These are phyloP conservation scores for Parathielavia hyrcaniae DNA, from an alignment of 495 filamentous ascomycete genomes.

Conservation along the genomic window DNA sequence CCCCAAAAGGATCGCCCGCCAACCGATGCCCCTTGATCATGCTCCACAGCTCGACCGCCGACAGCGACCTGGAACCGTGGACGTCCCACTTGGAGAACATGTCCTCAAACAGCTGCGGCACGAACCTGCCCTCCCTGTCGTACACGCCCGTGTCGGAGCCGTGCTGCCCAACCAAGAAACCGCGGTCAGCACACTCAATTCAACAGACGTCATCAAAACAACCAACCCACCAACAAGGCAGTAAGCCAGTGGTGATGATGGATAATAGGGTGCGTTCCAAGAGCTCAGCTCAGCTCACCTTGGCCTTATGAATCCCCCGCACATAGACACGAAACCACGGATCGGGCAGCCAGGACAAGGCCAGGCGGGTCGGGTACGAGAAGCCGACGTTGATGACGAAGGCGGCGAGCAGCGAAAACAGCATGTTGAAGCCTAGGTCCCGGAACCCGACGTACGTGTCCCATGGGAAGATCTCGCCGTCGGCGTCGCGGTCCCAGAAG, in stretches of 20 bases:
- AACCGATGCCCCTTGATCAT: constrained; percentile 22
- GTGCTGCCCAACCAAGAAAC: constrained; percentile 39
- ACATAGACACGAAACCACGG: constrained; percentile 46
- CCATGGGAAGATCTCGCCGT: constrained; percentile 48
- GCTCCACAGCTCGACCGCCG: constrained; percentile 15
- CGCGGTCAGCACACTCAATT: no score
- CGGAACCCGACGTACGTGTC: constrained; percentile 52
- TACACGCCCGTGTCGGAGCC: constrained; percentile 50
- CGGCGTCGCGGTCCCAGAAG: constrained; percentile 44
- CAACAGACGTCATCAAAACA: no score
- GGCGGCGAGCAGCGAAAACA: constrained; percentile 40
- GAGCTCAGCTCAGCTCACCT: constrained; percentile 12
- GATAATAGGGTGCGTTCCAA: no score
- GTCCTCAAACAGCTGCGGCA: constrained; percentile 53
- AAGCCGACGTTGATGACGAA: constrained; percentile 47
- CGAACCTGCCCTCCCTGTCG: constrained; percentile 50
- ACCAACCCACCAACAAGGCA: no score
- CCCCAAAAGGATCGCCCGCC: constrained; percentile 26
- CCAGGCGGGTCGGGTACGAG: constrained; percentile 46
- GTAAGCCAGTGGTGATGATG: no score
- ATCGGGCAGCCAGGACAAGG: constrained; percentile 39
- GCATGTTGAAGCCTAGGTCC: constrained; percentile 44
- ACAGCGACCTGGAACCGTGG: constrained; percentile 22
- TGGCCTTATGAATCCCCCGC: constrained; percentile 48
- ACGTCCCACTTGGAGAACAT: constrained; percentile 50